phyloP scores from a whole-genome alignment of 2,329 filamentous ascomycete genomes.

The Apiospora pterosperma region DNA sequence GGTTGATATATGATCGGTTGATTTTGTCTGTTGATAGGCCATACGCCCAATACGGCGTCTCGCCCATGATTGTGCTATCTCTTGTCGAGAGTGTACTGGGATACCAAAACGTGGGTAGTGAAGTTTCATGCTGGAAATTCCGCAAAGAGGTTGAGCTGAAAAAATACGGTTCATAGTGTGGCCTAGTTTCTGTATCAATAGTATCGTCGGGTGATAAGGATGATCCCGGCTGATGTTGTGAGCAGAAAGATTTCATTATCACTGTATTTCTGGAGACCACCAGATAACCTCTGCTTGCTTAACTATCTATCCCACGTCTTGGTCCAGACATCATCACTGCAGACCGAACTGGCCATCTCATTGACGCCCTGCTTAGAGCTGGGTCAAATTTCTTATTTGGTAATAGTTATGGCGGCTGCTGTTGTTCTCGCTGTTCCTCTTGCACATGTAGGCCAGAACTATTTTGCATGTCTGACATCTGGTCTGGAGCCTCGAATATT shows the following conservation, averaged over 20 bases:
- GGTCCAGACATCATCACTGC: neutral
- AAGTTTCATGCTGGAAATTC: constrained; percentile 24
- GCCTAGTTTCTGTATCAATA: neutral
- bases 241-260: neutral
- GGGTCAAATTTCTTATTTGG: no score
- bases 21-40: constrained; percentile 32
- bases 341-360: neutral
- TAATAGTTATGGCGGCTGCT: no score
- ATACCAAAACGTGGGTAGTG: constrained; percentile 31
- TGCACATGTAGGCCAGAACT: no score
- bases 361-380: neutral
- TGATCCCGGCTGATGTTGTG: neutral
- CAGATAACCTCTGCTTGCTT: neutral
- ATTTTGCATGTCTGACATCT: no score
- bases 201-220: no score
- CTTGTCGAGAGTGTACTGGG: constrained; percentile 46
- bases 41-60: constrained; percentile 31
- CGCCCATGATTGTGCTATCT: constrained; percentile 39
- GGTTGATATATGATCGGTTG: constrained; percentile 40
- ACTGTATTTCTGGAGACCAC: neutral
- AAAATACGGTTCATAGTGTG: constrained; percentile 10
- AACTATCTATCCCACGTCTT: neutral
- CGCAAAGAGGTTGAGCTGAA: constrained; percentile 29
- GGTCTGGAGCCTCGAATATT: no score
- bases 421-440: no score